Conservation (phyloP, 1,139 yeast genomes). For the Ogataea hybrid region DNA sequence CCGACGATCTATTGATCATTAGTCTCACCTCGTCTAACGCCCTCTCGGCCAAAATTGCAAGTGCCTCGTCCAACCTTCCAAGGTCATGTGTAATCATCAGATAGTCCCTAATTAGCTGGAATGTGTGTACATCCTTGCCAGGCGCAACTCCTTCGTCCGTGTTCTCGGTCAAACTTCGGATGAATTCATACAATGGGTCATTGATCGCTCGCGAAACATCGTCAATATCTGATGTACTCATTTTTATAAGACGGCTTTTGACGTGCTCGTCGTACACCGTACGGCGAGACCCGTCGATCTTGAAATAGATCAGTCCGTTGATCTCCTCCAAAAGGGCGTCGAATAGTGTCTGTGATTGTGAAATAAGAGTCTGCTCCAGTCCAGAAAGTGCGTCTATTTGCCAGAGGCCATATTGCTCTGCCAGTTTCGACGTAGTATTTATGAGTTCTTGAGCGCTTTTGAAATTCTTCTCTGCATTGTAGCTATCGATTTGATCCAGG, state of each 20-base stretch:
- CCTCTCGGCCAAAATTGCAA: conserved; percentile 52
- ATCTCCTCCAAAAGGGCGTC: conserved; percentile 77
- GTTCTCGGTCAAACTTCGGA: conserved; percentile 16
- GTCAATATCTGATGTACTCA: conserved; percentile 24
- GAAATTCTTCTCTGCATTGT: conserved; percentile 65
- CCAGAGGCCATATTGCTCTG: conserved; percentile 62
- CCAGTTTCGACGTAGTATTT: conserved; percentile 51
- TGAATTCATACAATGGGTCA: conserved; percentile 25
- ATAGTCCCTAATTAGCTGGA: conserved; percentile 17
- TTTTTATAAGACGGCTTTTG: conserved; percentile 15
- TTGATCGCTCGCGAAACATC: conserved; percentile 25
- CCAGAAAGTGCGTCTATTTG: conserved; percentile 58
- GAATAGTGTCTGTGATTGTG: conserved; percentile 64
- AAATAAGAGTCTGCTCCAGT: conserved; percentile 54
- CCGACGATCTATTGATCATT: conserved; percentile 59
- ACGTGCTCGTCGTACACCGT: conserved; percentile 20
- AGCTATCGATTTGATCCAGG: conserved; percentile 64
- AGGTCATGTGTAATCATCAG: conserved; percentile 34
- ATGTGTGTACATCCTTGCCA: conserved; percentile 23
- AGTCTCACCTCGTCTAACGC: conserved; percentile 47
- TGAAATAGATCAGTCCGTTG: conserved; percentile 68
- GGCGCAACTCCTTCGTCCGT: conserved; percentile 25
- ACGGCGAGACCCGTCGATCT: conserved; percentile 35
- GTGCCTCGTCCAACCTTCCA: conserved; percentile 60
- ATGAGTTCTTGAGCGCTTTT: conserved; percentile 66